Evolutionary conservation across 2,329 filamentous ascomycete genomes (phyloP), one percentile per base, ranked within the genome.

Genomic region (Xylariaceae sp.): DNA sequence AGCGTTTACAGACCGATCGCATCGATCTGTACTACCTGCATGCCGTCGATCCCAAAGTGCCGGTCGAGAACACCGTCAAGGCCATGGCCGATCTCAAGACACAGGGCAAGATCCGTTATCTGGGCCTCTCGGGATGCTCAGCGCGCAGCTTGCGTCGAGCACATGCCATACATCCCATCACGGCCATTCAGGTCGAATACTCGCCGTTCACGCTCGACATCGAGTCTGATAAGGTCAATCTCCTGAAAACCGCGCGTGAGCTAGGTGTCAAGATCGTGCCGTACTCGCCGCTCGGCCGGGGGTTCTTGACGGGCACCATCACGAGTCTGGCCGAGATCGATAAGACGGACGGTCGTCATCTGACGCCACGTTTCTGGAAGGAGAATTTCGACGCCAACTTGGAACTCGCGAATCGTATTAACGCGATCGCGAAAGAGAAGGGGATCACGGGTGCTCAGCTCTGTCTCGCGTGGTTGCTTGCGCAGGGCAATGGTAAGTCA

Each of bases 1-100:
- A 76, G 64, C 71, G 77, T n/a, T 70, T 85, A 3, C 77, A 77
- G 3, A 77, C 78, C 0, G 72, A 76, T 5, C 77, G 77, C 60
- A 79, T 84, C 60, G 82, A 84, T 64, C 73, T 84, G n/a, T 76
- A 80, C 61, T 80, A 81, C 69, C 76, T 78, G 53, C 80, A 82
- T 62, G 74, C 80, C 7, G 67, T 80, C 15, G 79, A 82, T 62
- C 68, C 73, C 3, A 67, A 71, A n/a, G 77, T 74, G 1, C 77
- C 77, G 0, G 72, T 76, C 39, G 76, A 78, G 68, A 75, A 80
- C 65, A 81, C 80, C 0, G 73, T 82, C 0, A 67, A 74, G 53
- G 80, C 77, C 42, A 74, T 83, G 76, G 75, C 68, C 0, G 71
- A 78, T 62, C 71, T 80, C n/a, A 77, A 76, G 67, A 71, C 60